These are phyloP conservation scores for Trichosporon coremiiforme DNA, from an alignment of 1,284 basidiomycete species.

Conservation along the genomic window DNA sequence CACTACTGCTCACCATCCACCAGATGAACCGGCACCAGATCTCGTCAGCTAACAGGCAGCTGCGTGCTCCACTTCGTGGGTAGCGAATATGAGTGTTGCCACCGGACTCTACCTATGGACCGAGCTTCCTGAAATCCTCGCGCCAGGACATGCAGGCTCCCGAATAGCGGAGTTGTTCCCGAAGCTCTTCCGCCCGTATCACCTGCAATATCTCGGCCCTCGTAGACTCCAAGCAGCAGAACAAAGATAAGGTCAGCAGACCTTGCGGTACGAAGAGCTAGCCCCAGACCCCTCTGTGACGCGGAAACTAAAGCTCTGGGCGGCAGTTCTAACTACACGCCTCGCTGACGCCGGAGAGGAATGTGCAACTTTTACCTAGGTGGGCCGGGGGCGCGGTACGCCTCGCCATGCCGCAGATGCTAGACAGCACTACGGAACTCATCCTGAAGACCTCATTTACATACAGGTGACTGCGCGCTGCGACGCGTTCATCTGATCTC, in stretches of 20 bases:
- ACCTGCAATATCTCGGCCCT: background rate
- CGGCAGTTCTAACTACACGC: background rate
- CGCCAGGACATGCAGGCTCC: background rate
- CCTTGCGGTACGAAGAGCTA: background rate
- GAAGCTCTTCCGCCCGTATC: background rate
- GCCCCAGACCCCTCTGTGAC: background rate
- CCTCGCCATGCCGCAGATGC: background rate
- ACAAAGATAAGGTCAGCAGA: background rate
- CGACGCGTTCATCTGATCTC: background rate
- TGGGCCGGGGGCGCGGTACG: background rate
- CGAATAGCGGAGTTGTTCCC: background rate
- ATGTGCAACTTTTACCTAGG: constrained; percentile 1
- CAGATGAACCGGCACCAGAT: background rate
- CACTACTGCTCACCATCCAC: constrained; percentile 6
- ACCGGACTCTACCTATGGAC: background rate
- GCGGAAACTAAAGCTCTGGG: background rate
- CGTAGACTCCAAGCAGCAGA: no score
- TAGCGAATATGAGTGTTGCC: background rate
- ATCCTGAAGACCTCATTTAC: constrained; percentile 8
- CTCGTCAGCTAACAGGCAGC: constrained; percentile 1
- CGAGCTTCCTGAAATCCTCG: background rate
- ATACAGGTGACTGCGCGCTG: background rate
- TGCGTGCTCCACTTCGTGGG: background rate
- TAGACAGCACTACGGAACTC: background rate
- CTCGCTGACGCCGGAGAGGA: background rate